Evolutionary conservation across 805 yeast species (phyloP).

Genomic region (Tetrapisispora nanseiensis): DNA sequence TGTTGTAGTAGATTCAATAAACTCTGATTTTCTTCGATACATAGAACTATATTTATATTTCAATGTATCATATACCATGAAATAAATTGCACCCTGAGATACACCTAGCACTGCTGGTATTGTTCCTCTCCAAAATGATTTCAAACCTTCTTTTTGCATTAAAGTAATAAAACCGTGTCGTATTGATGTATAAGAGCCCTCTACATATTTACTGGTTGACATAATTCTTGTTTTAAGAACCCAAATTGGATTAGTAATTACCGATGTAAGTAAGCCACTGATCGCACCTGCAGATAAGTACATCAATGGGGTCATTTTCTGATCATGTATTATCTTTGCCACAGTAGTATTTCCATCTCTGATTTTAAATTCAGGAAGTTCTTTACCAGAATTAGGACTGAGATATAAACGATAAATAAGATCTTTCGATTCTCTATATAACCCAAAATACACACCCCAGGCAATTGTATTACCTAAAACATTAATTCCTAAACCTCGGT

Average conservation of each 20-base stretch:
- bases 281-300: slow-evolving; percentile 47
- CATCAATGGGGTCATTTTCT: slow-evolving; percentile 32
- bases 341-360: slow-evolving; percentile 3
- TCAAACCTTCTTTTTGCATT: slow-evolving; percentile 43
- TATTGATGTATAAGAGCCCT: slow-evolving; percentile 40
- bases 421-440: slow-evolving; percentile 57
- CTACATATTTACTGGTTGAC: slow-evolving; percentile 32
- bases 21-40: background rate
- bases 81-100: slow-evolving; percentile 81
- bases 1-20: slow-evolving; percentile 1
- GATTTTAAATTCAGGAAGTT: background rate
- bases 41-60: slow-evolving; percentile 33
- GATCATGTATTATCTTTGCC: slow-evolving; percentile 18
- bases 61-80: slow-evolving; percentile 72
- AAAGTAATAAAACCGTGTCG: slow-evolving; percentile 45
- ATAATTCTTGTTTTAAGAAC: slow-evolving; percentile 84
- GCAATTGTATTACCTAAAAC: slow-evolving; percentile 74
- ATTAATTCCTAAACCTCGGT: slow-evolving; percentile 76
- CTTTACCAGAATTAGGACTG: slow-evolving; percentile 8
- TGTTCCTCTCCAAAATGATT: slow-evolving; percentile 64
- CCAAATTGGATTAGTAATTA: slow-evolving; percentile 90
- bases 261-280: slow-evolving; percentile 69
- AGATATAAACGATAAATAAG: slow-evolving; percentile 11
- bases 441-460: slow-evolving; percentile 81
- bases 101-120: slow-evolving; percentile 72